These are phyloP conservation scores for Sphaceloma murrayae DNA, from an alignment of 2,329 filamentous ascomycete genomes.

Conservation along the genomic window DNA sequence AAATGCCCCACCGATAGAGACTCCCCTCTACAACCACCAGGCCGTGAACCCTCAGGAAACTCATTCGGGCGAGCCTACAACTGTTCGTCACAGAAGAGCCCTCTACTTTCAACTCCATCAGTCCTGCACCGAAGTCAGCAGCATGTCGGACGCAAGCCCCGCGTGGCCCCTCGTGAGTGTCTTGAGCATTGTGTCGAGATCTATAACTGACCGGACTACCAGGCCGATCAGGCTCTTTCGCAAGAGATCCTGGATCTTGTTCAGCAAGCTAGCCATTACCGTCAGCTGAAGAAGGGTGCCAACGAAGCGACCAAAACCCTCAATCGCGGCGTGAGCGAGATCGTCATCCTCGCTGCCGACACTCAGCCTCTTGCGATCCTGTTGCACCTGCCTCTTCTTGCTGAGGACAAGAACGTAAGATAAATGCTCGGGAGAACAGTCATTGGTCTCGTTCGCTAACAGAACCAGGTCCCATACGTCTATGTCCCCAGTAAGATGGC, in stretches of 20 bases:
- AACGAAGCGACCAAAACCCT: slow-evolving; percentile 47
- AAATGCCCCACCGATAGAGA: no score
- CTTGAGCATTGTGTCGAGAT: slow-evolving; percentile 22
- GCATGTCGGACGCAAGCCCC: slow-evolving; percentile 19
- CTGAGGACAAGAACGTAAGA: slow-evolving; percentile 64
- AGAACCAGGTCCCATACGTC: slow-evolving; percentile 21
- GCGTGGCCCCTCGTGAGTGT: slow-evolving; percentile 28
- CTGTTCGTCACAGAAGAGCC: no score
- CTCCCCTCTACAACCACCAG: no score
- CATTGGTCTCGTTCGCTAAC: neutral
- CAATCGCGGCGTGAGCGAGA: slow-evolving; percentile 62
- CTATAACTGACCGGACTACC: slow-evolving; percentile 42
- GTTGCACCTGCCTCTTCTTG: slow-evolving; percentile 78
- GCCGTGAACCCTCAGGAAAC: slow-evolving; percentile 28
- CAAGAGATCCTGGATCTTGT: slow-evolving; percentile 45
- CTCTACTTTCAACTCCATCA: no score
- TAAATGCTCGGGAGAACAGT: slow-evolving; percentile 47
- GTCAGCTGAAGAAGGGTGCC: slow-evolving; percentile 81
- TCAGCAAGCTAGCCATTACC: slow-evolving; percentile 56
- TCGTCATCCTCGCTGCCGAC: slow-evolving; percentile 83
- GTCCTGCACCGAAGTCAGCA: neutral
- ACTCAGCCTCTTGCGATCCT: slow-evolving; percentile 79
- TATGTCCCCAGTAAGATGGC: slow-evolving; percentile 61
- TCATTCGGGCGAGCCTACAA: slow-evolving; percentile 27
- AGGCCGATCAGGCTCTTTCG: slow-evolving; percentile 40